These are phyloP conservation scores for Mangifera indica DNA, from an alignment of 345 rosid genomes.

Conservation along the genomic window DNA sequence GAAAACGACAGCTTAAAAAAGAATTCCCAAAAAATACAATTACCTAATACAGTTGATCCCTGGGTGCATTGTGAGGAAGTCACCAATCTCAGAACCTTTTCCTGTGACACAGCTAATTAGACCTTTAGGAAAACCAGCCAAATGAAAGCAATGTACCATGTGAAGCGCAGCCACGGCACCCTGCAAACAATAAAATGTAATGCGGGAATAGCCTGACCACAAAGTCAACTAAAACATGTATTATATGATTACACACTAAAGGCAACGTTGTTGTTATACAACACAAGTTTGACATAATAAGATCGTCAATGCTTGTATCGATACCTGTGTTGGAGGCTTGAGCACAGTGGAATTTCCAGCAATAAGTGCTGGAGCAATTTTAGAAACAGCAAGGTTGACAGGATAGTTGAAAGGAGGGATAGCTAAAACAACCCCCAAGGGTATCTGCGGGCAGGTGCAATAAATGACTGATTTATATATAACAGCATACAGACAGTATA, in stretches of 20 bases:
- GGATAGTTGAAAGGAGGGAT: constrained; percentile 99
- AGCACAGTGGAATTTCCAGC: constrained; percentile 95
- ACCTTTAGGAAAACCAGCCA: constrained; percentile 92
- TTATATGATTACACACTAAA: not conserved
- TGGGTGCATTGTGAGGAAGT: constrained; percentile 97
- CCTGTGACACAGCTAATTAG: constrained; percentile 90
- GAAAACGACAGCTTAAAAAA: not conserved
- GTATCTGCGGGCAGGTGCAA: constrained; percentile 47
- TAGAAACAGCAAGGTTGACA: constrained; percentile 91
- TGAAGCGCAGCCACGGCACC: constrained; percentile 94
- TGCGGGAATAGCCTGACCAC: not conserved
- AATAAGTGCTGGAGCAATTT: constrained; percentile 88
- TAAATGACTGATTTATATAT: not conserved
- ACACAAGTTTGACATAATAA: not conserved
- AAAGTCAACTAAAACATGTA: not conserved
- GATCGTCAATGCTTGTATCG: not conserved
- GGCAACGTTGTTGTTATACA: not conserved
- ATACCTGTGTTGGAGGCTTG: constrained; percentile 98
- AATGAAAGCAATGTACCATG: constrained; percentile 97
- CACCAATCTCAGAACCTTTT: constrained; percentile 96
- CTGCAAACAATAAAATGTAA: constrained; percentile 31
- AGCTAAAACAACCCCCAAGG: constrained; percentile 83
- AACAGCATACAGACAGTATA: not conserved
- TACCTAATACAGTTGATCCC: constrained; percentile 95
- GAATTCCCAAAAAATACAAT: too few species aligned